A percentile compares a stretch with the other conserved stretches of the same genome.
Conservation (phyloP, 2,329 filamentous ascomycete genomes). For the Penicillium sp. region DNA sequence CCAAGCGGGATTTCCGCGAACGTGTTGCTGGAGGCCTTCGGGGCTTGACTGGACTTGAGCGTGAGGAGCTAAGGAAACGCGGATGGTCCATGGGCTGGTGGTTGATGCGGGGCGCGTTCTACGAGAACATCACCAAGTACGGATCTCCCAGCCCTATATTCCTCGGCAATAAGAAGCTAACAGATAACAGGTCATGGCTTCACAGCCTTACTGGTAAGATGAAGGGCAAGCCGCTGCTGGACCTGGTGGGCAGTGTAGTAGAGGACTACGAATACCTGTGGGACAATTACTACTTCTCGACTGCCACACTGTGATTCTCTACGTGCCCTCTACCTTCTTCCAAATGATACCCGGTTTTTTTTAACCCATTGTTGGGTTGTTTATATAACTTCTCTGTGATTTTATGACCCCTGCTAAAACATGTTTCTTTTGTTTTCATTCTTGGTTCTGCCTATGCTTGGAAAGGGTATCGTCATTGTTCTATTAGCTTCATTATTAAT, state of each 20-base stretch:
- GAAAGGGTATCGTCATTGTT: slow-evolving; percentile 32
- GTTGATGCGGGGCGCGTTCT: slow-evolving; percentile 95
- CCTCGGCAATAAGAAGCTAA: slow-evolving; percentile 27
- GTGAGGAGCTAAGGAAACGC: slow-evolving; percentile 84
- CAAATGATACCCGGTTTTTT: slow-evolving; percentile 27
- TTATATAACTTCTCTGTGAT: slow-evolving; percentile 13
- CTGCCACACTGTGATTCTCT: slow-evolving; percentile 54
- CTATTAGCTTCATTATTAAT: slow-evolving; percentile 25
- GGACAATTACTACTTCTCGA: slow-evolving; percentile 95
- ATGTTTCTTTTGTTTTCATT: slow-evolving; percentile 20
- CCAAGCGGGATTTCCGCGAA: slow-evolving; percentile 67
- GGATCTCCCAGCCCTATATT: slow-evolving; percentile 25
- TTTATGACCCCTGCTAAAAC: slow-evolving; percentile 8
- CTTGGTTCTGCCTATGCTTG: slow-evolving; percentile 12
- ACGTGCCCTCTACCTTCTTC: slow-evolving; percentile 10
- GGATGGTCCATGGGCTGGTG: slow-evolving; percentile 95
- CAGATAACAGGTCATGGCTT: slow-evolving; percentile 56
- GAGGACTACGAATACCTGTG: slow-evolving; percentile 98
- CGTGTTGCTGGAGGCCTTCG: slow-evolving; percentile 71
- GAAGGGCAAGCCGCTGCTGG: slow-evolving; percentile 73
- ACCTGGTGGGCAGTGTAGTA: slow-evolving; percentile 80
- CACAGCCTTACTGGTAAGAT: slow-evolving; percentile 74
- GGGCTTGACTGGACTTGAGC: slow-evolving; percentile 80
- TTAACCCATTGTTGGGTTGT: slow-evolving; percentile 5
- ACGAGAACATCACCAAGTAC: slow-evolving; percentile 81